Evolutionary conservation across 129 eudicot species (phyloP), one percentile per base, ranked within the genome.

Genomic region (Centaurea solstitialis): DNA sequence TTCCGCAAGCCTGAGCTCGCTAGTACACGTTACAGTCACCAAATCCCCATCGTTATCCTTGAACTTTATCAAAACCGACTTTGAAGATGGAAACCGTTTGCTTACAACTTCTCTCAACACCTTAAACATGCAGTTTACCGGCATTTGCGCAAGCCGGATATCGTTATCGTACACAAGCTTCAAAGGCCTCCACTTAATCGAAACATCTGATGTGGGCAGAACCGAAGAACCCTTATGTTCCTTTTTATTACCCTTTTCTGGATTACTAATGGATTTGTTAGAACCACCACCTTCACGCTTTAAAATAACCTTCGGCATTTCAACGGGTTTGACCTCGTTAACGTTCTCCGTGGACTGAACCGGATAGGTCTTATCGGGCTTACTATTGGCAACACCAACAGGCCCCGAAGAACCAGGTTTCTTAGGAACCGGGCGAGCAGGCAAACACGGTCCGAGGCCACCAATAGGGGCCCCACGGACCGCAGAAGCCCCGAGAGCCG

Each of bases 401-500:
- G 89, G 9, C 33, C 86, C 92, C 13, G 91, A 23, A 22, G 82
- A 30, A n/a, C 83, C 86, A 2, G 90, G 78, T 78, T 95, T 95
- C 86, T 95, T 95, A 9, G 90, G 88, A 57, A 84, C 88, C 5
- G 99, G 92, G 7, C 94, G 87, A 50, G 97, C 91, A 0, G 97
- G 97, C 80, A 95, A 81, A 81, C 99, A 90, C 11, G 97, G 99
- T 20, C 99, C 99, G 64, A 92, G 92, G 2, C 99, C 97, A 13
- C 83, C 81, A 87, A 94, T 79, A 1, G 99, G 94, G 6, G 99
- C 99, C 18, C 97, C 99, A 18, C 97, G 89, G 57, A 92, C 92
- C 1, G 99, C 99, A 75, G 99, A 95, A 70, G 99, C 99, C 35
- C 99, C 99, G 23, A 95, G 89, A 30, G 99, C 99, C 2, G 99